phyloP scores from a whole-genome alignment of 306 rosid genomes.

The Cucumis melo region DNA sequence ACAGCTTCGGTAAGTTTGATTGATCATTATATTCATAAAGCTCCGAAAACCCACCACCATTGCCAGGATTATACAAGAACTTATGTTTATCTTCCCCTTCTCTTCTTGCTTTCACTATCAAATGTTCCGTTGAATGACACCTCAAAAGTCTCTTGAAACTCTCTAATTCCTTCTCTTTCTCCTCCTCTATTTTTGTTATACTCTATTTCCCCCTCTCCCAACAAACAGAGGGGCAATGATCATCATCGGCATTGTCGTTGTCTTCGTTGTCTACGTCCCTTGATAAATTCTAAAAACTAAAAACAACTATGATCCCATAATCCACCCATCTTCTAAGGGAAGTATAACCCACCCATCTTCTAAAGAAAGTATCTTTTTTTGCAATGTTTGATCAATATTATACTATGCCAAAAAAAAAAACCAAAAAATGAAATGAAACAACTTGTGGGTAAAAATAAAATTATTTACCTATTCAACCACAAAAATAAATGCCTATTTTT shows the following conservation, averaged over 20 bases:
- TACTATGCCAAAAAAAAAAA: too few species aligned
- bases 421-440: too few species aligned
- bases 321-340: too few species aligned
- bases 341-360: too few species aligned
- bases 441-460: too few species aligned
- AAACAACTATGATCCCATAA: too few species aligned
- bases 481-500: background rate
- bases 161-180: background rate
- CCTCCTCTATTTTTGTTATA: background rate
- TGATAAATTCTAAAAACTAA: too few species aligned
- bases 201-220: background rate
- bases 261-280: background rate
- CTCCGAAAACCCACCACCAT: constrained; percentile 25
- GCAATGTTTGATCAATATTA: too few species aligned
- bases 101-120: constrained; percentile 27
- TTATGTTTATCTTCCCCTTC: constrained; percentile 31
- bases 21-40: background rate
- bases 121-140: constrained; percentile 72
- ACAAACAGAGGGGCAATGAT: background rate
- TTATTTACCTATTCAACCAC: too few species aligned
- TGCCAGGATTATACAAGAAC: constrained; percentile 7
- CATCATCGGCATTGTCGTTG: background rate
- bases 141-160: constrained; percentile 14
- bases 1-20: background rate
- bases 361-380: too few species aligned